phyloP scores from a whole-genome alignment of 257 asterid genomes.

The Nicotiana obtusifolia region DNA sequence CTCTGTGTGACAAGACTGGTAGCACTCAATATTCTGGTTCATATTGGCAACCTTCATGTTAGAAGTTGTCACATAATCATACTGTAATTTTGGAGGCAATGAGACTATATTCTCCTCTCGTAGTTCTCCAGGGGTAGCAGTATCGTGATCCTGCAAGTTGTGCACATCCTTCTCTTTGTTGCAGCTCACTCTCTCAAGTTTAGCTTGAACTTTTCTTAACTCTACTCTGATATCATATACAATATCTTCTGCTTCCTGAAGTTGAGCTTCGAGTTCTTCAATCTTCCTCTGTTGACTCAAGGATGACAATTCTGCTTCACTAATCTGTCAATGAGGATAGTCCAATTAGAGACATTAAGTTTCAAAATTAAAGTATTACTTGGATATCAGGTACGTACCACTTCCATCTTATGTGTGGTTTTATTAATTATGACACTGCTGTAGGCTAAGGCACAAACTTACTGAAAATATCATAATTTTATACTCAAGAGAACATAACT shows the following conservation, averaged over 20 bases:
- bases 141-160: conserved; percentile 2
- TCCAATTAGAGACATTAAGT: no score
- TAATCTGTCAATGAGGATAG: conserved; percentile 32
- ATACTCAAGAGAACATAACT: no score
- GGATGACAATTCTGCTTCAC: conserved; percentile 49
- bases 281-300: conserved; percentile 60
- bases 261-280: conserved; percentile 94
- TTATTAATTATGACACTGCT: no score
- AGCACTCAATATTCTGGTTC: conserved; percentile 21
- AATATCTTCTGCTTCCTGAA: conserved; percentile 87
- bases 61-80: conserved; percentile 17
- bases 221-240: conserved; percentile 79
- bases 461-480: no score
- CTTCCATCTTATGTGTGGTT: no score
- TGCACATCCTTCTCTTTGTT: neutral
- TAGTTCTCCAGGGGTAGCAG: conserved; percentile 18
- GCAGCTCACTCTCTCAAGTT: conserved; percentile 36
- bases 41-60: conserved; percentile 16
- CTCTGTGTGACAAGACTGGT: conserved; percentile 23
- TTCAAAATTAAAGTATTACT: no score
- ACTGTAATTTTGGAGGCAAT: conserved; percentile 25
- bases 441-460: no score
- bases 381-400: no score
- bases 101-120: conserved; percentile 19
- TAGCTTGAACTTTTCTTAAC: conserved; percentile 50